A percentile compares a stretch with the other conserved stretches of the same genome.
Conservation (phyloP, 352 stramenopile genomes). For the Globisporangium megalacanthum region DNA sequence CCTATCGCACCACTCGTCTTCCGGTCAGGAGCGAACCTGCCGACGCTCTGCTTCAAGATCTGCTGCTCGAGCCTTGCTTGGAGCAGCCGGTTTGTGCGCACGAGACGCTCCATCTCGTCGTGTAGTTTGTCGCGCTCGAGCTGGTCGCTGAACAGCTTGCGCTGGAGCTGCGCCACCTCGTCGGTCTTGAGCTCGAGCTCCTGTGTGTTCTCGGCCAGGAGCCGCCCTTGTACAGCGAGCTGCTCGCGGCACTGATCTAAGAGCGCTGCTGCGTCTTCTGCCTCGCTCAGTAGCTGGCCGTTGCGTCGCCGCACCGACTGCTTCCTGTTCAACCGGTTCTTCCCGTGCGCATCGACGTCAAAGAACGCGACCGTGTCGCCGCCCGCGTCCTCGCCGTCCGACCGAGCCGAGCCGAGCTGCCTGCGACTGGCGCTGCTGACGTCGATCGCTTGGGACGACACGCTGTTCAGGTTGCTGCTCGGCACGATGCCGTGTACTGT, state of each 20-base stretch:
- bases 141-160: conserved; percentile 24
- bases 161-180: conserved; percentile 37
- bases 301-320: conserved; percentile 40
- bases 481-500: conserved; percentile 64
- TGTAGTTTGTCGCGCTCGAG: conserved; percentile 26
- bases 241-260: conserved; percentile 45
- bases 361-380: conserved; percentile 43
- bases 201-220: conserved; percentile 53
- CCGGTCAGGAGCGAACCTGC: conserved; percentile 20
- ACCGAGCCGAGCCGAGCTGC: conserved; percentile 5
- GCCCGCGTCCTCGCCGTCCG: conserved; percentile 17
- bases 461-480: conserved; percentile 69
- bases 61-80: conserved; percentile 59
- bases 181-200: conserved; percentile 50
- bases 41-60: conserved; percentile 54
- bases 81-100: conserved; percentile 55
- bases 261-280: conserved; percentile 23
- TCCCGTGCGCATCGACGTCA: conserved; percentile 34
- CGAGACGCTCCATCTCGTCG: conserved; percentile 42
- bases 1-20: conserved; percentile 10
- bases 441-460: conserved; percentile 46
- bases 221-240: conserved; percentile 42
- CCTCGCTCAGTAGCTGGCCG: conserved; percentile 18
- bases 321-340: conserved; percentile 33
- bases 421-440: conserved; percentile 11